These are phyloP conservation scores for Pestalotiopsis fici DNA, from an alignment of 2,329 filamentous ascomycete species.

Conservation along the genomic window DNA sequence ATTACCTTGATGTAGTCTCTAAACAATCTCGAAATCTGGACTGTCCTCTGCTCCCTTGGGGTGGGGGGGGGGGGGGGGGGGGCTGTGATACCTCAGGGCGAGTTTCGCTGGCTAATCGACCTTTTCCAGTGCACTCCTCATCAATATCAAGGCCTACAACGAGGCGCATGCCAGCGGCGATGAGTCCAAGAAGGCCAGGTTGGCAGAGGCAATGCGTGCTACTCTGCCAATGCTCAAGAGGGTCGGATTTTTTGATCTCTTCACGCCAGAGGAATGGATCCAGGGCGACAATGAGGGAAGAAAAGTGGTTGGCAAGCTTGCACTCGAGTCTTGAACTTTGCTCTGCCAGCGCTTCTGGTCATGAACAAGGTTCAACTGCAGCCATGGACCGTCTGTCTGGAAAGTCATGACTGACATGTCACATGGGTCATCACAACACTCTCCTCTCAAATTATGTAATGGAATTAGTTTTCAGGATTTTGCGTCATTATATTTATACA, in stretches of 20 bases:
- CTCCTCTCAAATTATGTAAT: neutral
- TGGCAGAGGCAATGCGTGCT: slow-evolving; percentile 20
- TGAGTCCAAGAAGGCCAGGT: slow-evolving; percentile 13
- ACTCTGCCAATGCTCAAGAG: slow-evolving; percentile 23
- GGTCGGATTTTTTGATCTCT: slow-evolving; percentile 26
- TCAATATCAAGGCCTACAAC: slow-evolving; percentile 27
- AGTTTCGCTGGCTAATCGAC: neutral
- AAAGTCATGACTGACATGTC: neutral
- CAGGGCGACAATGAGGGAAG: slow-evolving; percentile 23
- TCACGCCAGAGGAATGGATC: slow-evolving; percentile 26
- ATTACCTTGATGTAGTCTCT: too few species aligned
- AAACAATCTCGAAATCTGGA: neutral
- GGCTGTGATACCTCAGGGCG: too few species aligned
- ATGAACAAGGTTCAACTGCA: too few species aligned
- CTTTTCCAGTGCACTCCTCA: slow-evolving; percentile 19
- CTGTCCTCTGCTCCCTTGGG: too few species aligned
- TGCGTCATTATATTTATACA: neutral
- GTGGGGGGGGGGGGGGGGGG: too few species aligned
- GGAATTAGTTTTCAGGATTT: neutral
- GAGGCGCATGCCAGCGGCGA: slow-evolving; percentile 21
- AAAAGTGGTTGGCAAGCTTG: slow-evolving; percentile 21
- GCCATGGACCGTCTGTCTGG: neutral
- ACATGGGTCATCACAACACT: neutral
- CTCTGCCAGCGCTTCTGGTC: slow-evolving; percentile 1
- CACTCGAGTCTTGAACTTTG: slow-evolving; percentile 19